Evolutionary conservation across 2,329 filamentous ascomycete genomes (phyloP).

Genomic region (Penicillium sp.): DNA sequence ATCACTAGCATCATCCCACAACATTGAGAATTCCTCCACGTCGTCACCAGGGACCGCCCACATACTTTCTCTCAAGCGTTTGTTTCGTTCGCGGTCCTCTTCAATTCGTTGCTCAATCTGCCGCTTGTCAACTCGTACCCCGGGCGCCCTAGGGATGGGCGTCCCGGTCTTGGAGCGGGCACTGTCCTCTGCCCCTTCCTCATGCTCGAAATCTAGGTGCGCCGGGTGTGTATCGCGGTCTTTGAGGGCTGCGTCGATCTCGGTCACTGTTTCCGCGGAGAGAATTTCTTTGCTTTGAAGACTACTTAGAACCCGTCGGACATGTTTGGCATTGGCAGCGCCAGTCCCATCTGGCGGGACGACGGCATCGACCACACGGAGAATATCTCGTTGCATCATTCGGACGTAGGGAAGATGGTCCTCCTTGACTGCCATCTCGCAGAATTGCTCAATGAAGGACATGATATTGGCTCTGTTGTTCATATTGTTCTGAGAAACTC

Average conservation of each 20-base stretch:
- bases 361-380: slow-evolving; percentile 85
- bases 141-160: slow-evolving; percentile 30
- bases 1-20: slow-evolving; percentile 85
- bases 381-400: slow-evolving; percentile 92
- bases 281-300: slow-evolving; percentile 68
- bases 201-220: slow-evolving; percentile 46
- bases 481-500: slow-evolving; percentile 68
- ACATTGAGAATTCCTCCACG: slow-evolving; percentile 66
- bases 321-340: slow-evolving; percentile 88
- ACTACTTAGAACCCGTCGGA: slow-evolving; percentile 69
- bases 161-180: slow-evolving; percentile 25
- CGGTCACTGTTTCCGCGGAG: slow-evolving; percentile 63
- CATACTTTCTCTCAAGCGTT: slow-evolving; percentile 81
- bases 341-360: slow-evolving; percentile 80
- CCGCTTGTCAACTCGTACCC: slow-evolving; percentile 64
- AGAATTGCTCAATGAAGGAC: slow-evolving; percentile 96
- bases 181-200: slow-evolving; percentile 26
- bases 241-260: slow-evolving; percentile 78
- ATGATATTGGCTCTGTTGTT: slow-evolving; percentile 98
- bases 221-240: slow-evolving; percentile 64
- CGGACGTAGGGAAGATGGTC: slow-evolving; percentile 74
- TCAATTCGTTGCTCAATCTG: slow-evolving; percentile 95
- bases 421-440: slow-evolving; percentile 74
- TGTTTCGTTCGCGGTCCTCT: slow-evolving; percentile 92
- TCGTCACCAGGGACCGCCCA: slow-evolving; percentile 72